These are phyloP conservation scores for Plasmodium coatneyi DNA, from an alignment of 169 alveolate species.

Conservation along the genomic window DNA sequence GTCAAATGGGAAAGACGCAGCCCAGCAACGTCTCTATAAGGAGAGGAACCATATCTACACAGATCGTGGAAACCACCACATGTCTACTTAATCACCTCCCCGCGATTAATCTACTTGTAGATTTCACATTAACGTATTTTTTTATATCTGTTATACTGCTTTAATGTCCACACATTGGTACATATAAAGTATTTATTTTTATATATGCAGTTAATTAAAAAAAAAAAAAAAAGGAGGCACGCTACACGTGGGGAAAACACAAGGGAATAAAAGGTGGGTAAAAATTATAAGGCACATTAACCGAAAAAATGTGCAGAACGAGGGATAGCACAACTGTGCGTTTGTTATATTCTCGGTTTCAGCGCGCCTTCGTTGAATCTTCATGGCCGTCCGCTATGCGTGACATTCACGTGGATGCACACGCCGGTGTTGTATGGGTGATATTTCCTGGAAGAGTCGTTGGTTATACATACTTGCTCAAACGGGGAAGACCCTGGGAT, in stretches of 20 bases:
- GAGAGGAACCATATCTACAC: neutral
- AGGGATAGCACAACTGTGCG: neutral
- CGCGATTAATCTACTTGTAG: neutral
- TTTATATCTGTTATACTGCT: neutral
- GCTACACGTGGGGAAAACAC: neutral
- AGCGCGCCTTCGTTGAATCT: neutral
- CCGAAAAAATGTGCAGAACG: neutral
- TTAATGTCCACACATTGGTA: slow-evolving; percentile 2
- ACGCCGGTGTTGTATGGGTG: neutral
- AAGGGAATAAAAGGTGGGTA: neutral
- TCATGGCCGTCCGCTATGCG: neutral
- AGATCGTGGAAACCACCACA: neutral
- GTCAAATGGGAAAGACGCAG: neutral
- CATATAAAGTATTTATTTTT: neutral
- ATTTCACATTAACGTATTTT: neutral
- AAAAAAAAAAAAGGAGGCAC: neutral
- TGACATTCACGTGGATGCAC: neutral
- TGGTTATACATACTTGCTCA: neutral
- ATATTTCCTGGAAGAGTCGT: neutral
- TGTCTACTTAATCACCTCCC: neutral
- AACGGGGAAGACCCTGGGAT: neutral
- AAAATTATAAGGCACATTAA: neutral
- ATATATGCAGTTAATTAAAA: neutral
- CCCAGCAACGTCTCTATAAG: neutral
- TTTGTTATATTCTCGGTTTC: neutral